Evolutionary conservation across 345 rosid genomes (phyloP).

Genomic region (Eucalyptus leucophloia): DNA sequence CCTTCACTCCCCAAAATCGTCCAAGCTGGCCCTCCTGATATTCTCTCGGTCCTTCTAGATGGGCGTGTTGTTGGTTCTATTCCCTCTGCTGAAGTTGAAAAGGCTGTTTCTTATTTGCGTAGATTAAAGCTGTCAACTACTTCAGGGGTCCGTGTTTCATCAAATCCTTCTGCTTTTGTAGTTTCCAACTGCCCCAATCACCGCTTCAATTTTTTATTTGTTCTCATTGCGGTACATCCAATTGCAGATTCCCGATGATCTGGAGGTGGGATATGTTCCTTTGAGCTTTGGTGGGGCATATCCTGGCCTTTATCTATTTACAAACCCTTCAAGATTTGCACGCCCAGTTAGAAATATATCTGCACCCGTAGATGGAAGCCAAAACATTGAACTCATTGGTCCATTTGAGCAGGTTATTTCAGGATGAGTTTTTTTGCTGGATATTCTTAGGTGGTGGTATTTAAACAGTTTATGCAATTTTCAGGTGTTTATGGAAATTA

Average conservation of each 20-base stretch:
- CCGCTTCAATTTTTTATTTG: neutral
- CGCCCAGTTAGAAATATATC: slow-evolving; percentile 79
- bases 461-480: neutral
- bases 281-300: slow-evolving; percentile 79
- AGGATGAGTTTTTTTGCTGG: neutral
- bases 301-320: slow-evolving; percentile 83
- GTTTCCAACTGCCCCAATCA: neutral
- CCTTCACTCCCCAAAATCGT: slow-evolving; percentile 73
- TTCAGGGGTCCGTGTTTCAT: slow-evolving; percentile 40
- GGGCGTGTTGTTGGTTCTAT: slow-evolving; percentile 79
- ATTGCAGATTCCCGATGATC: slow-evolving; percentile 80
- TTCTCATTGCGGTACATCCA: neutral
- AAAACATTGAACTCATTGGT: slow-evolving; percentile 68
- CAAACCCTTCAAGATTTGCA: slow-evolving; percentile 81
- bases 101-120: slow-evolving; percentile 68
- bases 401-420: slow-evolving; percentile 89
- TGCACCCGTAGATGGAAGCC: slow-evolving; percentile 14
- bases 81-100: slow-evolving; percentile 36
- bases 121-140: slow-evolving; percentile 71
- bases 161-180: neutral
- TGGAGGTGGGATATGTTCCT: slow-evolving; percentile 95
- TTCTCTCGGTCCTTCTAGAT: slow-evolving; percentile 76
- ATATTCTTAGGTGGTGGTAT: neutral
- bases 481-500: slow-evolving; percentile 96
- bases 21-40: slow-evolving; percentile 77